A percentile compares a stretch with the other conserved stretches of the same genome.
These are phyloP conservation scores for Amesomyces nigricolor DNA, from an alignment of 2,329 filamentous ascomycete species.

Conservation along the genomic window DNA sequence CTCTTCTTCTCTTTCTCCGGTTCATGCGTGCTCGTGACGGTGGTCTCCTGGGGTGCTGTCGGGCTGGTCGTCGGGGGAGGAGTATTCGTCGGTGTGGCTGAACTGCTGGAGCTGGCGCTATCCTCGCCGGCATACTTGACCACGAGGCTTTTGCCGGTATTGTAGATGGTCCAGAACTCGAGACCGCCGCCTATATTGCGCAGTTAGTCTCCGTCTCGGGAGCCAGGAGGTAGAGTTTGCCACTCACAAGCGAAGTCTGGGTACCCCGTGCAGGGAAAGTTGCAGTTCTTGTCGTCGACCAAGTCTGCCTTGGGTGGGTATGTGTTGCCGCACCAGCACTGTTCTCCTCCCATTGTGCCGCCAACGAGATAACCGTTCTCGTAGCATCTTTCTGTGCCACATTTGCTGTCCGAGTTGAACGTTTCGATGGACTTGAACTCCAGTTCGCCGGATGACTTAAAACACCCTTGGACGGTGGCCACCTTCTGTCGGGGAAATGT, in stretches of 20 bases:
- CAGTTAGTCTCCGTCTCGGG: slow-evolving; percentile 11
- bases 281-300: slow-evolving; percentile 56
- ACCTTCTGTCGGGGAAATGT: slow-evolving; percentile 34
- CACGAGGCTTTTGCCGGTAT: slow-evolving; percentile 42
- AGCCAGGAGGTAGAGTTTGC: neutral
- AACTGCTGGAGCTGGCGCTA: slow-evolving; percentile 27
- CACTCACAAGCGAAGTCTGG: slow-evolving; percentile 58
- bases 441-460: slow-evolving; percentile 38
- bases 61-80: slow-evolving; percentile 21
- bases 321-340: slow-evolving; percentile 68
- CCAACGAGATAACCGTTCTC: slow-evolving; percentile 50
- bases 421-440: slow-evolving; percentile 18
- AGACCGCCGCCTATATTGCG: slow-evolving; percentile 49
- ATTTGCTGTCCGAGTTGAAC: slow-evolving; percentile 35
- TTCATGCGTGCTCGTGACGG: slow-evolving; percentile 20
- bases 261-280: slow-evolving; percentile 60
- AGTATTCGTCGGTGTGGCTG: slow-evolving; percentile 10
- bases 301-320: slow-evolving; percentile 55
- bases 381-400: slow-evolving; percentile 36
- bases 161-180: slow-evolving; percentile 44
- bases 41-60: slow-evolving; percentile 5
- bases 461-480: slow-evolving; percentile 48
- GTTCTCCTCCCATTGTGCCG: slow-evolving; percentile 52
- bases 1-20: slow-evolving; percentile 42
- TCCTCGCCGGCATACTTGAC: slow-evolving; percentile 32